Base-by-base conservation (phyloP, 108 stramenopile genomes). In the Skeletonema marinoi region DNA sequence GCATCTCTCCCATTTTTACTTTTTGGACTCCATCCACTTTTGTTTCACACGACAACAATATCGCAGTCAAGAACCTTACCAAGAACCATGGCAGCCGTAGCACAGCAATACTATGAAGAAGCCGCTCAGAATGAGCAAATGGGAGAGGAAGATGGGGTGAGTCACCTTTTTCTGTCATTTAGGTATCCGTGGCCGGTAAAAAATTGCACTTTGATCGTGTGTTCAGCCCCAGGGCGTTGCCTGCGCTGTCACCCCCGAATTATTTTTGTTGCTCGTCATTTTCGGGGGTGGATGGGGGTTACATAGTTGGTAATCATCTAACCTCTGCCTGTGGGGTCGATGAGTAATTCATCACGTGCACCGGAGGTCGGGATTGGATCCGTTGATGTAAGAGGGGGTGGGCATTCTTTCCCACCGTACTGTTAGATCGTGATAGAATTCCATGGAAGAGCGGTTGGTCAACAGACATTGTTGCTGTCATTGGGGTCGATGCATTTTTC, bases 91-190 rank as follows among this genome's bases (percentile, higher is more conserved):
- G 77, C 73, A 71, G 74, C 78, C 71, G 71, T 79, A 72, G 87
- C 74, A 73, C 78, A 85, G 56, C 76, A 80, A 73, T 73, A 76
- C 58, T 71, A 78, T 35, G 77, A 78, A 78, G 76, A 78, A 60
- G 63, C 56, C 60, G 60, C 73, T 19, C 80, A 75, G 36, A 76
- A 61, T 6, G 79, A 80, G 58, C 81, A 88, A 32, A 75, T 80
- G 70, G 82, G 80, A 62, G 80, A 71, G 58, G 74, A 78, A 1
- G 80, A 78, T 68, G 86, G 75, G 64, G 86, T 85, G 68, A 82
- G 88, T 83, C 1, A 35, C 58, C 56, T 29, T 29, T 70, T 21
- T 38, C 7, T 30, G 16, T 69, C 17, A 38, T 17, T 17, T 59
- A 19, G n/a, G 44, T 5, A n/a, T 46, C 16, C 44, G 11, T 13